These are phyloP conservation scores for Globisporangium heterothallicum DNA, from an alignment of 352 stramenopile species.

Conservation along the genomic window DNA sequence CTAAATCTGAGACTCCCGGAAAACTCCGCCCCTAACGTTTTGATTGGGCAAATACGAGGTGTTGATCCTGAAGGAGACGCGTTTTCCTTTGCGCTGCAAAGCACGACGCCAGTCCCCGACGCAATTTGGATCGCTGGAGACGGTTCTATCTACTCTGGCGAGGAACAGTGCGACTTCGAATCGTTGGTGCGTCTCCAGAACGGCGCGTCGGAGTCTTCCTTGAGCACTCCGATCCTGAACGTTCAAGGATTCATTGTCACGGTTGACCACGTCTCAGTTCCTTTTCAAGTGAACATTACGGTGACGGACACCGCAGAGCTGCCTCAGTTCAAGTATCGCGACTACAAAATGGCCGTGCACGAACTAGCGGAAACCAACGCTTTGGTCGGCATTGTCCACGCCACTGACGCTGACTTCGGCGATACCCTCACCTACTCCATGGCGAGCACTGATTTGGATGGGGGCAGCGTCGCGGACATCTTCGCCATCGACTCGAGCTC, in stretches of 20 bases:
- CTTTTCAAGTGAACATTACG: not conserved
- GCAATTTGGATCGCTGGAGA: slow-evolving; percentile 4
- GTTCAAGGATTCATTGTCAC: slow-evolving; percentile 3
- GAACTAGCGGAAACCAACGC: slow-evolving; percentile 27
- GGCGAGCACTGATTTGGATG: not conserved
- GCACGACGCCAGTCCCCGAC: slow-evolving; percentile 21
- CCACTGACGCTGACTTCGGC: slow-evolving; percentile 30
- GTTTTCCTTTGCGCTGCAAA: slow-evolving; percentile 30
- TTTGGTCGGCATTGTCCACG: slow-evolving; percentile 34
- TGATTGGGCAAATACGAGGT: slow-evolving; percentile 31
- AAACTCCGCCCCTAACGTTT: slow-evolving; percentile 18
- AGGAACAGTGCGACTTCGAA: slow-evolving; percentile 7
- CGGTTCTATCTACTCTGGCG: slow-evolving; percentile 5
- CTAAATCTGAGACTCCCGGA: slow-evolving; percentile 26
- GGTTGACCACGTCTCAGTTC: slow-evolving; percentile 1
- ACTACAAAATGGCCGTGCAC: slow-evolving; percentile 32
- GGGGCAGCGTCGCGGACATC: not conserved
- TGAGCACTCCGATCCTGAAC: not conserved
- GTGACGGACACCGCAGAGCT: slow-evolving; percentile 18
- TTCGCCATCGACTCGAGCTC: slow-evolving; percentile 4
- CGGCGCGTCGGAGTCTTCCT: not conserved
- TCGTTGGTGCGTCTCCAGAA: slow-evolving; percentile 3
- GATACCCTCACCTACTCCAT: slow-evolving; percentile 25
- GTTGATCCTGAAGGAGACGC: slow-evolving; percentile 42
- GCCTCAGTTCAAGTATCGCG: slow-evolving; percentile 17